Percentiles rank a stretch among this genome's conserved stretches.
Conservation (phyloP, 176 grass and related monocot species). For the Otatea glauca region DNA sequence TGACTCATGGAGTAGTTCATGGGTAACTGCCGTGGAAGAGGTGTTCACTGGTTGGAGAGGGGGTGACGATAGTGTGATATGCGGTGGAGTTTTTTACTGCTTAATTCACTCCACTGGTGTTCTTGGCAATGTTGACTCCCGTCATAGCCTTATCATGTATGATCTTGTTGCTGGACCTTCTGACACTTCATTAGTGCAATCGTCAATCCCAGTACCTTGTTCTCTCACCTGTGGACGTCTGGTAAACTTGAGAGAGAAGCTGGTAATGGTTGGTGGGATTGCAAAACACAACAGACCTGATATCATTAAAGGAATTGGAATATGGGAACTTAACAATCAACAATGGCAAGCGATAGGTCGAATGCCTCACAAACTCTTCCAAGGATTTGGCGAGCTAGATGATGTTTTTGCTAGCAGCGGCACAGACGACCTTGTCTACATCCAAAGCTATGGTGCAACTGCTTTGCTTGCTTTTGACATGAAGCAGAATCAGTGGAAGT, state of each 20-base stretch:
- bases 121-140: conserved; percentile 61
- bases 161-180: conserved; percentile 47
- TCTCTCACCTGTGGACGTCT: conserved; percentile 83
- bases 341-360: conserved; percentile 74
- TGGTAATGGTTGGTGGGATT: conserved; percentile 90
- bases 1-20: conserved; percentile 58
- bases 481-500: conserved; percentile 79
- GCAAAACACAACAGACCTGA: conserved; percentile 89
- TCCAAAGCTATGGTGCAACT: conserved; percentile 91
- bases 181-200: conserved; percentile 47
- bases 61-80: conserved; percentile 89
- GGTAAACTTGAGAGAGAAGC: conserved; percentile 75
- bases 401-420: conserved; percentile 92
- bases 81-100: conserved; percentile 71
- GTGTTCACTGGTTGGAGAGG: conserved; percentile 88
- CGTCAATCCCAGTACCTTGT: conserved; percentile 65
- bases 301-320: conserved; percentile 93
- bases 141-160: conserved; percentile 84
- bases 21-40: conserved; percentile 60
- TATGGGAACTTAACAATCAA: conserved; percentile 78
- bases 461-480: conserved; percentile 82
- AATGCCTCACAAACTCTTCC: conserved; percentile 96
- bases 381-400: conserved; percentile 94
- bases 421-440: conserved; percentile 71
- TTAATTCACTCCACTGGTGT: conserved; percentile 91